Percentiles rank a stretch among this genome's conserved stretches.
phyloP scores from a whole-genome alignment of 345 rosid species.

The Lepidium didymum region DNA sequence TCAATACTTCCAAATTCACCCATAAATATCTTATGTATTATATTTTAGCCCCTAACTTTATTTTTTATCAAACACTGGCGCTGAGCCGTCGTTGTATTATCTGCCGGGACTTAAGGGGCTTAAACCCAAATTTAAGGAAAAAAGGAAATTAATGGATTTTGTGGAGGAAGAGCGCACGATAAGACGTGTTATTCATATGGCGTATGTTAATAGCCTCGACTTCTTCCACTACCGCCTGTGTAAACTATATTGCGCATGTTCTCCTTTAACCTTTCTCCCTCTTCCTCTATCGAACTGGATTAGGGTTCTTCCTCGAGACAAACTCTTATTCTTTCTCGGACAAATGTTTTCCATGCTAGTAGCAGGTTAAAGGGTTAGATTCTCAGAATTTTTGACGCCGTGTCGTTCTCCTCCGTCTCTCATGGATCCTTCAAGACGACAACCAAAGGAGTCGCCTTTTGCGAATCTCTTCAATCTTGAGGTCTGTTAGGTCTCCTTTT shows the following conservation, averaged over 20 bases:
- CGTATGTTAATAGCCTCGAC: slow-evolving; percentile 36
- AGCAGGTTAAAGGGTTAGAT: slow-evolving; percentile 26
- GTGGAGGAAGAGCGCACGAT: slow-evolving; percentile 29
- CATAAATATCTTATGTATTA: not conserved
- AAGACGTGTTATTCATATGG: slow-evolving; percentile 27
- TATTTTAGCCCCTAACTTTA: not conserved
- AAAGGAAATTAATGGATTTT: not conserved
- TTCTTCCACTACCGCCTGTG: slow-evolving; percentile 41
- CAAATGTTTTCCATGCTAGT: slow-evolving; percentile 22
- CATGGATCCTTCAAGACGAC: slow-evolving; percentile 70
- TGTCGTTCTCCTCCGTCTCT: slow-evolving; percentile 1
- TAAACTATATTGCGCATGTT: slow-evolving; percentile 45
- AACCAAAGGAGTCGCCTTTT: slow-evolving; percentile 51
- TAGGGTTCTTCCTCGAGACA: slow-evolving; percentile 32
- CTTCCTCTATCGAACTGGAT: slow-evolving; percentile 26
- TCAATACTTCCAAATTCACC: not conserved
- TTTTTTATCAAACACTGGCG: not conserved
- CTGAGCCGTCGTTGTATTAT: not conserved
- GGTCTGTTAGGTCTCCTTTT: slow-evolving; percentile 39
- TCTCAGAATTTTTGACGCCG: slow-evolving; percentile 12
- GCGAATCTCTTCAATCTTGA: slow-evolving; percentile 92
- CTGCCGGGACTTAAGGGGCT: slow-evolving; percentile 10
- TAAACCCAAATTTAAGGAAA: not conserved
- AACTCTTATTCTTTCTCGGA: not conserved
- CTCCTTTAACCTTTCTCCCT: slow-evolving; percentile 20